Base-by-base conservation (phyloP, 495 filamentous ascomycete genomes). In the Hypoxylon subgilvum region DNA sequence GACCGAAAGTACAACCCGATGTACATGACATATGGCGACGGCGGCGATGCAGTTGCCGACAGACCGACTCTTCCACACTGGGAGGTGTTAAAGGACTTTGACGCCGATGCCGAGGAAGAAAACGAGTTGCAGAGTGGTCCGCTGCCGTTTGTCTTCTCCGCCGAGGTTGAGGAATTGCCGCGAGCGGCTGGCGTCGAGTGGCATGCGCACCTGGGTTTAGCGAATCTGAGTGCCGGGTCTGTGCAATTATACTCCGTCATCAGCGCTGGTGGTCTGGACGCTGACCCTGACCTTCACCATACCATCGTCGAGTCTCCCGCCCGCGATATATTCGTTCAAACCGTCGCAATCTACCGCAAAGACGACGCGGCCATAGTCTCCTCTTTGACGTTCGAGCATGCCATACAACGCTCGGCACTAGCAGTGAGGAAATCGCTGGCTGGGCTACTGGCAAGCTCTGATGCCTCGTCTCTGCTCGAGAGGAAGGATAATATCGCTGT, bases 111-210 rank as follows among this genome's bases (percentile, higher is more conserved):
- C 3, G 38, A 22, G 2, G 16, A 48, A 12, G 54, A 51, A 13
- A 48, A 52, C 35, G 22, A 19, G 25, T 21, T 23, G 16, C 66
- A 34, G 17, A 30, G 39, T 2, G 30, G 36, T 23, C 18, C 42
- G 1, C 48, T 77, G 16, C 86, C 91, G 1, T 86, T 86, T 2
- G 79, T 91, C 52, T 85, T 92, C 63, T 83, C 85, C 0, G 86
- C 85, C 2, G 82, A 93, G 50, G 88, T 93, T 9, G 79, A 84
- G 32, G 80, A 83, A 54, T 72, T 96, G 28, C 91, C 91, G 1
- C 79, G 88, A 23, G 78, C 72, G 10, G 85, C 82, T 55, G 76
- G 77, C 46, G 82, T 95, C 30, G 91, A 96, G 72, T 93, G 90
- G 90, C 83, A 86, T 61, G 82, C 70, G 4, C 70, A 72, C 30